Percentiles rank a stretch among this genome's conserved stretches.
phyloP scores from a whole-genome alignment of 2,329 filamentous ascomycete genomes.

The Paracamarosporium sp. region DNA sequence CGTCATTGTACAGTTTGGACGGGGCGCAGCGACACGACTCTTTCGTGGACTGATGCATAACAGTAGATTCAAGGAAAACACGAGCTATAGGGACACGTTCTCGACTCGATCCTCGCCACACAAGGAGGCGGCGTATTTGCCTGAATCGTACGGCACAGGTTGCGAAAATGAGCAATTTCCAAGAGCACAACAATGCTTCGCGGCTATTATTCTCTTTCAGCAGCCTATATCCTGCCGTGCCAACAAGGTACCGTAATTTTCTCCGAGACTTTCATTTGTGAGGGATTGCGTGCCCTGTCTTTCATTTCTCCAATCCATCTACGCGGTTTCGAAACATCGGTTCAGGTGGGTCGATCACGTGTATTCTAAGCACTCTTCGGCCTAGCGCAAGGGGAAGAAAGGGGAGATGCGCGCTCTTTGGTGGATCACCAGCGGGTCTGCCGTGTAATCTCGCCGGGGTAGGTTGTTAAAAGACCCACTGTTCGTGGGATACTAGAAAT shows the following conservation, averaged over 20 bases:
- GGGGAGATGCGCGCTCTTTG: slow-evolving; percentile 2
- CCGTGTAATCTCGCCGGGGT: slow-evolving; percentile 5
- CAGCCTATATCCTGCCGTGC: not conserved
- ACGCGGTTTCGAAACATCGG: not conserved
- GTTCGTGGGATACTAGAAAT: not conserved
- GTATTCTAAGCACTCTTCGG: not conserved
- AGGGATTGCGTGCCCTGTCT: not conserved
- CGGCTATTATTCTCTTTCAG: not conserved
- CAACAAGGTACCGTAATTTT: not conserved
- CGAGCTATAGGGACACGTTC: not conserved
- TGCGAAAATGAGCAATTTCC: not conserved
- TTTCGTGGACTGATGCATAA: not conserved
- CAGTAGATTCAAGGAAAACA: not conserved
- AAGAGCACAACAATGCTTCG: not conserved
- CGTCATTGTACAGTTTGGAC: not conserved
- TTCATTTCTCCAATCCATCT: not conserved
- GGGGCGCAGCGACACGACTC: not conserved
- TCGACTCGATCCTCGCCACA: not conserved
- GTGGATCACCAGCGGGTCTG: not conserved
- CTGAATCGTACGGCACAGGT: not conserved
- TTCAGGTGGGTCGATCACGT: not conserved
- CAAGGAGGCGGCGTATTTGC: not conserved
- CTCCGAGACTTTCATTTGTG: not conserved
- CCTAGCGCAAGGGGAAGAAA: not conserved
- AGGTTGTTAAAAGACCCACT: not conserved